Evolutionary conservation across 2,329 filamentous ascomycete species (phyloP).

Genomic region (Diaporthe vexans): DNA sequence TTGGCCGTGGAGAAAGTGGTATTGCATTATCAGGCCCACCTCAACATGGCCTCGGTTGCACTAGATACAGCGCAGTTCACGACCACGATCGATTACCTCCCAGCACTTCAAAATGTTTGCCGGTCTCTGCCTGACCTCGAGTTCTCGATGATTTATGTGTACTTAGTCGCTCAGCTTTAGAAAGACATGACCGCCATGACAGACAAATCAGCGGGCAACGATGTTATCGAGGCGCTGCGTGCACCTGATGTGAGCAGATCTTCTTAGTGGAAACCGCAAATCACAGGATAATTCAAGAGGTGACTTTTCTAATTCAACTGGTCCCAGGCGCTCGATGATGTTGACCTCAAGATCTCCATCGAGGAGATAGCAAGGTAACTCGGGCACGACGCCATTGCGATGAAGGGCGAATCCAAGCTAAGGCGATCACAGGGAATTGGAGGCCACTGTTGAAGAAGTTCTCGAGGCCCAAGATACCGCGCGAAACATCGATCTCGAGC

Average conservation of each 20-base stretch:
- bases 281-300: no score
- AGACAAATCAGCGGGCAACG: neutral
- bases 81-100: neutral
- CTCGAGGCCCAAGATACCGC: neutral
- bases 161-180: neutral
- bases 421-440: neutral
- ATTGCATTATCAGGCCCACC: neutral
- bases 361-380: conserved; percentile 14
- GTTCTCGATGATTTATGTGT: neutral
- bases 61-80: neutral
- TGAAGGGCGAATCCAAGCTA: neutral
- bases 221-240: conserved; percentile 6
- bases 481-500: neutral
- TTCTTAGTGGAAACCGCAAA: no score
- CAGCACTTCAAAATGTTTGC: neutral
- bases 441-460: conserved; percentile 12
- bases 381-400: no score
- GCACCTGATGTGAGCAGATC: neutral
- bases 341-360: conserved; percentile 5
- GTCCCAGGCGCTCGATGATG: neutral
- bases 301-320: neutral
- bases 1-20: neutral
- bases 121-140: neutral
- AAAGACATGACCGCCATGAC: neutral
- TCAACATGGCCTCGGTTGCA: neutral